Conservation (phyloP, 352 stramenopile genomes). For the Globisporangium spiculum region DNA sequence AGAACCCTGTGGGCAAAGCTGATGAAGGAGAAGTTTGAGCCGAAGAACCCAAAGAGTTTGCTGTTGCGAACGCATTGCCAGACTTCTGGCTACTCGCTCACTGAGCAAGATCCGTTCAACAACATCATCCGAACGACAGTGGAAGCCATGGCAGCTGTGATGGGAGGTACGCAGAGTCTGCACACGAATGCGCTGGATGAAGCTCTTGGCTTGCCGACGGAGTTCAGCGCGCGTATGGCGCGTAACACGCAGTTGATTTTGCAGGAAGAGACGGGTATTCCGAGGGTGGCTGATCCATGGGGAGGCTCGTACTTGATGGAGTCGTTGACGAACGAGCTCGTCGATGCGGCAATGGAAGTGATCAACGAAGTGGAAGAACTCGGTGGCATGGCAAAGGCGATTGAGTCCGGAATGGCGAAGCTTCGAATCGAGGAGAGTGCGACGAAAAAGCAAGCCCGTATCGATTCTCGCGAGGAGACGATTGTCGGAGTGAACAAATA, state of each 20-base stretch:
- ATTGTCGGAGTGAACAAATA: constrained; percentile 99
- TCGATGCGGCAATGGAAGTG: constrained; percentile 66
- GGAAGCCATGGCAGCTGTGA: constrained; percentile 86
- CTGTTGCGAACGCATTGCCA: constrained; percentile 97
- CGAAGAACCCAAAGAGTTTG: constrained; percentile 94
- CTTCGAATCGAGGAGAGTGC: constrained; percentile 96
- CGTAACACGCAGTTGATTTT: constrained; percentile 98
- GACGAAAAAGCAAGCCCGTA: constrained; percentile 93
- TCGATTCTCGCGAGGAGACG: constrained; percentile 93
- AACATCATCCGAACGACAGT: constrained; percentile 98
- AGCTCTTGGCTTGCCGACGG: constrained; percentile 94
- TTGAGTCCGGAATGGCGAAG: constrained; percentile 96
- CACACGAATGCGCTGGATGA: constrained; percentile 98
- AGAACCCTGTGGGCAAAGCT: constrained; percentile 93
- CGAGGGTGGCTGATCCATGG: constrained; percentile 94
- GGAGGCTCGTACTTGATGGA: constrained; percentile 98
- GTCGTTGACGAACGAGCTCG: constrained; percentile 90
- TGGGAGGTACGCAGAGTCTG: constrained; percentile 95
- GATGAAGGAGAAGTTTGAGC: constrained; percentile 92
- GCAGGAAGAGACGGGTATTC: constrained; percentile 95
- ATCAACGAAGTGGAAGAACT: constrained; percentile 89
- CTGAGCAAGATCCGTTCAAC: constrained; percentile 97
- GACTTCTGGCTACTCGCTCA: constrained; percentile 95
- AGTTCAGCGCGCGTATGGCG: constrained; percentile 95
- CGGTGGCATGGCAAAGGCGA: constrained; percentile 97